Conservation (phyloP, 163 green algal species). For the Coccomyxa subellipsoidea region DNA sequence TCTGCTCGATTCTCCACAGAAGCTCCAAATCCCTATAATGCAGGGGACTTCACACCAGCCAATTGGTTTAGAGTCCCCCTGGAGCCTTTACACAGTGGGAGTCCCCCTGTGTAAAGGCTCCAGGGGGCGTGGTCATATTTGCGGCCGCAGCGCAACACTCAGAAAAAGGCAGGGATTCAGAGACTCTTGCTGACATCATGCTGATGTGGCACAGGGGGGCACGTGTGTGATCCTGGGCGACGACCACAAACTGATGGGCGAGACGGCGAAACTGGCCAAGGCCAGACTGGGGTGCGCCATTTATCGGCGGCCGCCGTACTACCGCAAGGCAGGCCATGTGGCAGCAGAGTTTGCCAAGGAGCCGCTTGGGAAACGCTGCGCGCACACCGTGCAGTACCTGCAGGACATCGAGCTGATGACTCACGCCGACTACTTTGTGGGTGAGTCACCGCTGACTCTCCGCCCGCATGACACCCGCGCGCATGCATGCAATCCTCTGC, state of each 20-base stretch:
- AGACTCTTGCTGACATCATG: not conserved
- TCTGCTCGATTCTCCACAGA: no score
- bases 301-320: not conserved
- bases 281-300: not conserved
- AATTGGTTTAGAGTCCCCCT: no score
- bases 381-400: not conserved
- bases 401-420: slow-evolving; percentile 3
- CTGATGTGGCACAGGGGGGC: not conserved
- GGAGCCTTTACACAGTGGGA: no score
- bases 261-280: not conserved
- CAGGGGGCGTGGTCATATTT: no score
- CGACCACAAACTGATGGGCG: not conserved
- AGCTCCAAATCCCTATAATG: no score
- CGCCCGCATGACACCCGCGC: not conserved
- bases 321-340: not conserved
- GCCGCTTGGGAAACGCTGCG: not conserved
- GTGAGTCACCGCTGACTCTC: not conserved
- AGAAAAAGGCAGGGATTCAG: no score
- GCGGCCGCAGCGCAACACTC: no score
- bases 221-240: slow-evolving; percentile 10
- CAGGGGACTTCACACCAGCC: no score
- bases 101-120: no score
- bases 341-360: not conserved
- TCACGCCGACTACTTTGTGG: slow-evolving; percentile 9
- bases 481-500: no score